A percentile compares a stretch with the other conserved stretches of the same genome.
These are phyloP conservation scores for Polytolypa hystricis DNA, from an alignment of 2,329 filamentous ascomycete genomes.

Conservation along the genomic window DNA sequence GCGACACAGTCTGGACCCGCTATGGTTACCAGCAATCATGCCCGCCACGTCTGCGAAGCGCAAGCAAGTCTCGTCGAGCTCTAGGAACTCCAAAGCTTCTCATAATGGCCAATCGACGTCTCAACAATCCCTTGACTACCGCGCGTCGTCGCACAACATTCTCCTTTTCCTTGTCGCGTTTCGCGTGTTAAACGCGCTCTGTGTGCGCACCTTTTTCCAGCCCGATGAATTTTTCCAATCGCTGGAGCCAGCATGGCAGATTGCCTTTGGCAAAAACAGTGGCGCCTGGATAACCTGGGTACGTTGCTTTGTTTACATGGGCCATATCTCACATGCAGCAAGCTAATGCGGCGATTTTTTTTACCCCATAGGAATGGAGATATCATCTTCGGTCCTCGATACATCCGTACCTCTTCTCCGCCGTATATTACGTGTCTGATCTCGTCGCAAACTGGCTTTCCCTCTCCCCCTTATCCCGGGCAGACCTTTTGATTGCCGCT, in stretches of 20 bases:
- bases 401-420: conserved; percentile 79
- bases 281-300: conserved; percentile 97
- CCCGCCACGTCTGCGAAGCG: not conserved
- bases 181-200: conserved; percentile 69
- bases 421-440: conserved; percentile 55
- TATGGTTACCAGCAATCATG: conserved; percentile 1
- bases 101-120: too few species aligned
- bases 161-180: conserved; percentile 47
- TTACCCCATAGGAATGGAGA: conserved; percentile 75
- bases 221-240: conserved; percentile 97
- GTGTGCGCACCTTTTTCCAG: conserved; percentile 84
- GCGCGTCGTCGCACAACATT: conserved; percentile 15
- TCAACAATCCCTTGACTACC: too few species aligned
- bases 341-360: too few species aligned
- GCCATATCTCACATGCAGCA: too few species aligned
- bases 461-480: conserved; percentile 45
- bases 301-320: too few species aligned
- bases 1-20: too few species aligned
- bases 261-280: conserved; percentile 65
- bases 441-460: conserved; percentile 44
- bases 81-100: too few species aligned
- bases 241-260: conserved; percentile 84
- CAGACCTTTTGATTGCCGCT: conserved; percentile 57
- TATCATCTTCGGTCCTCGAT: conserved; percentile 78
- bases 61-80: not conserved